These are phyloP conservation scores for Talaromyces islandicus DNA, from an alignment of 2,329 filamentous ascomycete species.

Conservation along the genomic window DNA sequence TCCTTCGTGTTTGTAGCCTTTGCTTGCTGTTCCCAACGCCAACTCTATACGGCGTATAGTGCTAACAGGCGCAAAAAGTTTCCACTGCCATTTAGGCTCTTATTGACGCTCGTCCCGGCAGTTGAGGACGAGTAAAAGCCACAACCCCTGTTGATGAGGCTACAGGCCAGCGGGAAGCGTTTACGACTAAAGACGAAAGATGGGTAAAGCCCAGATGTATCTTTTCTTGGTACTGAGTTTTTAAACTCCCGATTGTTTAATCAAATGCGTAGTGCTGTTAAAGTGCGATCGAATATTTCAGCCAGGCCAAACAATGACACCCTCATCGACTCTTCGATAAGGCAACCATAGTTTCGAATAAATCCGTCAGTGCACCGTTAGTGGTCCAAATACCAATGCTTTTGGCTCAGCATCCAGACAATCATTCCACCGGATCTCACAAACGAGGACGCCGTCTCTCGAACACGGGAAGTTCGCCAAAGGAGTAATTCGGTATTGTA, in stretches of 20 bases:
- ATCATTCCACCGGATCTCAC: neutral
- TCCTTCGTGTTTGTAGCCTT: no score
- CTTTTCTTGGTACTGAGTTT: neutral
- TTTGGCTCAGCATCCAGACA: conserved; percentile 4
- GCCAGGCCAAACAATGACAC: neutral
- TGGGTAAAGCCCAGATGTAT: neutral
- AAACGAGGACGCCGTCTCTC: neutral
- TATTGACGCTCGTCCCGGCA: no score
- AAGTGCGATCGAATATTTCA: neutral
- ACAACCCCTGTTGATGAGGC: no score
- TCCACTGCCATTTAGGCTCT: no score
- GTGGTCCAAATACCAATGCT: conserved; percentile 1
- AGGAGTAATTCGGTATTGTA: conserved; percentile 4
- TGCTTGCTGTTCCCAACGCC: no score
- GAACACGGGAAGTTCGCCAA: conserved; percentile 1
- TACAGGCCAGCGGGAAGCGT: no score
- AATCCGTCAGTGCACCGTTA: neutral
- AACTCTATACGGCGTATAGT: no score
- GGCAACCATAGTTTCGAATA: no score
- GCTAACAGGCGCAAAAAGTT: no score
- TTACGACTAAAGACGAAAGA: neutral
- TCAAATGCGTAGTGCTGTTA: neutral
- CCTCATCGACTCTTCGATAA: neutral
- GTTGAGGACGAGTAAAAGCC: no score
- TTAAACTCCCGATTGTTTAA: neutral